Percentiles rank a stretch among this genome's conserved stretches.
These are phyloP conservation scores for Marasmius fiardii DNA, from an alignment of 1,284 basidiomycete genomes.

Conservation along the genomic window DNA sequence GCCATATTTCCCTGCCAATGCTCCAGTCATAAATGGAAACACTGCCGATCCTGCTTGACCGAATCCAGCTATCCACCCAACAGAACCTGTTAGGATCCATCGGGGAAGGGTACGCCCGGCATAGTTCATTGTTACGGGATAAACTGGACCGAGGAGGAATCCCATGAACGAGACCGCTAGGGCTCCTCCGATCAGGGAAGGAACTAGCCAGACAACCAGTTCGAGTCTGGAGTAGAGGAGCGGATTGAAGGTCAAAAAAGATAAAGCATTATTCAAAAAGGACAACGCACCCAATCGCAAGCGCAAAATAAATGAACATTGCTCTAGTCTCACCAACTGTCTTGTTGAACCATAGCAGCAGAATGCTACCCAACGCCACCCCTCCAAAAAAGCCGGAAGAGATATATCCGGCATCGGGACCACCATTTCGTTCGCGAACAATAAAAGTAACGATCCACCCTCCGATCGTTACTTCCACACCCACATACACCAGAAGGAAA, in stretches of 20 bases:
- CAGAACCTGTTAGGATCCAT: constrained; percentile 22
- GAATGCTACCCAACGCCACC: constrained; percentile 24
- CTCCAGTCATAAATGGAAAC: constrained; percentile 22
- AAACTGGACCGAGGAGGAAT: constrained; percentile 28
- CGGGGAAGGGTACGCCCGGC: constrained; percentile 22
- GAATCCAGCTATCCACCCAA: constrained; percentile 27
- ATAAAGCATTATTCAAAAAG: background rate
- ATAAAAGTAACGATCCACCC: constrained; percentile 42
- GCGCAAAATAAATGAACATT: constrained; percentile 18
- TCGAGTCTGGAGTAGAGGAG: constrained; percentile 32
- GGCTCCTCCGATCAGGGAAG: constrained; percentile 43
- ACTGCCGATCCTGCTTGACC: constrained; percentile 20
- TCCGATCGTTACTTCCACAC: constrained; percentile 45
- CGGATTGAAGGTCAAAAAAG: too few relatives aligned
- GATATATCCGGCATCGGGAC: constrained; percentile 25
- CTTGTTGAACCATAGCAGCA: constrained; percentile 25
- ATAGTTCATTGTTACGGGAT: constrained; percentile 24
- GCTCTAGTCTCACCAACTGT: constrained; percentile 21
- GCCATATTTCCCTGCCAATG: constrained; percentile 21
- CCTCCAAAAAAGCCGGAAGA: constrained; percentile 32
- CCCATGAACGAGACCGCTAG: constrained; percentile 33
- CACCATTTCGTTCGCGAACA: constrained; percentile 24
- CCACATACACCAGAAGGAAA: constrained; percentile 44
- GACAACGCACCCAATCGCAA: constrained; percentile 21
- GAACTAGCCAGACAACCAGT: constrained; percentile 48